Base-by-base conservation (phyloP, 345 rosid species). In the Pseudoturritis turrita region DNA sequence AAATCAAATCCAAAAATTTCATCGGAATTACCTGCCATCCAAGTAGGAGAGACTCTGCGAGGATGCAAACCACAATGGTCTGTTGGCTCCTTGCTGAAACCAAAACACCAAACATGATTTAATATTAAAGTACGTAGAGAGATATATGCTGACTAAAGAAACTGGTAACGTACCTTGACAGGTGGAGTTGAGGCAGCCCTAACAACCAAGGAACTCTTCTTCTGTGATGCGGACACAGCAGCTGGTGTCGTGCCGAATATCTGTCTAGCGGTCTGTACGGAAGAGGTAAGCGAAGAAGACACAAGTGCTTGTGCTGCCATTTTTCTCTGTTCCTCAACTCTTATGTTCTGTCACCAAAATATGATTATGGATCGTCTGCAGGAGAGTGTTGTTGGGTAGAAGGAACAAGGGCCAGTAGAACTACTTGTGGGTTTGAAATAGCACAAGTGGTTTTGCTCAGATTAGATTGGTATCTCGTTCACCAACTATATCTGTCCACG, bases 31-130 rank as follows among this genome's bases (percentile, higher is more conserved):
- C 97, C 97, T 94, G 70, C 99, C 99, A 64, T 95, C 97, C 84
- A 95, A 86, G 89, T 95, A 95, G 25, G 96, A 15, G 47, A 95
- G 90, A 77, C 93, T 88, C 62, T 95, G 97, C 29, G 85, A 85
- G 3, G 97, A 95, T 35, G 99, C 99, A 81, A 95, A 95, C 97
- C 97, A 95, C 67, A 91, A 40, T 9, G 76, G 96, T 56, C 97
- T 85, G 79, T 91, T 80, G 45, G 89, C 89, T 79, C 97, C 99
- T 87, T 81, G 91, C 99, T 94, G 86, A 45, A 37, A 68, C 5
- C 64, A 25, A 28, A 56, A 65, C 50, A 63, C 60, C 63, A 76
- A 47, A 62, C 67, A 70, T n/a, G n/a, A n/a, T n/a, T n/a, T n/a
- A n/a, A n/a, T n/a, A n/a, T n/a, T n/a, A n/a, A n/a, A n/a, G n/a